These are phyloP conservation scores for Bipolaris cookei DNA, from an alignment of 2,329 filamentous ascomycete genomes.

Conservation along the genomic window DNA sequence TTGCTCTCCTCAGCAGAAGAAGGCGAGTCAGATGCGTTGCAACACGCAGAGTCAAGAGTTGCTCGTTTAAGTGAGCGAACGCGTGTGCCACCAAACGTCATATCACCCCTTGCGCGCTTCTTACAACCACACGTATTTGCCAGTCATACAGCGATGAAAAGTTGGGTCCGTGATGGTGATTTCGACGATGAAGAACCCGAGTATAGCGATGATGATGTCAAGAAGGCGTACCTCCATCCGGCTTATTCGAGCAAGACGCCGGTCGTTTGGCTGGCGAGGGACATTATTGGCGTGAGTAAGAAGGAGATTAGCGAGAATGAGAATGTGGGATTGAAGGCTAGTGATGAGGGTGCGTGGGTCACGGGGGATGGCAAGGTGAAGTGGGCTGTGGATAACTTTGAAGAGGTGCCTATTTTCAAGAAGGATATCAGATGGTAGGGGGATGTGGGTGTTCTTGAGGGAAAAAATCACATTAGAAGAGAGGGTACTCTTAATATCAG, in stretches of 20 bases:
- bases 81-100: conserved; percentile 31
- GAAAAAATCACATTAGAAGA: too few relatives aligned
- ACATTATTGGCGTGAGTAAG: conserved; percentile 43
- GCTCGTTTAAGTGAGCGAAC: conserved; percentile 35
- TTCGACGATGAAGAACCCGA: conserved; percentile 41
- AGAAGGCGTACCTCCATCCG: conserved; percentile 46
- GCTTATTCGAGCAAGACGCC: conserved; percentile 44
- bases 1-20: conserved; percentile 42
- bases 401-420: conserved; percentile 44
- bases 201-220: conserved; percentile 43
- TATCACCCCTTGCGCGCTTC: conserved; percentile 43
- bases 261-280: conserved; percentile 44
- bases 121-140: conserved; percentile 47
- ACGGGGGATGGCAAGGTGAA: conserved; percentile 38
- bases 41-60: conserved; percentile 31
- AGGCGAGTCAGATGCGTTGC: conserved; percentile 32
- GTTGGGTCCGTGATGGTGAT: conserved; percentile 42
- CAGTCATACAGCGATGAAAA: conserved; percentile 42
- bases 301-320: conserved; percentile 42
- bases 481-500: too few relatives aligned
- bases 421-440: conserved; percentile 37
- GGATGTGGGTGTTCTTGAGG: not conserved
- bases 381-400: conserved; percentile 43
- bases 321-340: conserved; percentile 34
- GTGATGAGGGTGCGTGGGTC: conserved; percentile 45